These are phyloP conservation scores for Tetrastigma voinierianum DNA, from an alignment of 164 flowering plant species.

Conservation along the genomic window DNA sequence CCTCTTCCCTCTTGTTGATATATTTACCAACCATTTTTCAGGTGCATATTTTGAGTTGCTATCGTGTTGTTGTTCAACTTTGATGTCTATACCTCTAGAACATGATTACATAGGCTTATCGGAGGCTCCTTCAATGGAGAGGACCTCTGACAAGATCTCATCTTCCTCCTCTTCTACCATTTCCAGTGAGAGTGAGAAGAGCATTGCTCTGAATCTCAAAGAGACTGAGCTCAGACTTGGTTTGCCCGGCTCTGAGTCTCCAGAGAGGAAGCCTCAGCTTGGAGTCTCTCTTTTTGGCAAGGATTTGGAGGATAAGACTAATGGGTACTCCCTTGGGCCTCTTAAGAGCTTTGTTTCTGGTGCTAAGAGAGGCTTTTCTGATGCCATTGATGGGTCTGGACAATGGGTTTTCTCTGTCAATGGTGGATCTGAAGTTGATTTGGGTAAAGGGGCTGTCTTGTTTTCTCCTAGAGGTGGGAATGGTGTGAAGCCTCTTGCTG, in stretches of 20 bases:
- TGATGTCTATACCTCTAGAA: slow-evolving; percentile 31
- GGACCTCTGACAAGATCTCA: slow-evolving; percentile 25
- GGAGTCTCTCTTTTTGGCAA: slow-evolving; percentile 30
- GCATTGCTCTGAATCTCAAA: slow-evolving; percentile 20
- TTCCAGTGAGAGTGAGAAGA: slow-evolving; percentile 13
- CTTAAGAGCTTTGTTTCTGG: slow-evolving; percentile 22
- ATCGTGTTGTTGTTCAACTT: slow-evolving; percentile 1
- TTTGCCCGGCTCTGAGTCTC: slow-evolving; percentile 32
- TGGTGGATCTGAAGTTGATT: slow-evolving; percentile 32
- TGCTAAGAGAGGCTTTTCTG: slow-evolving; percentile 38
- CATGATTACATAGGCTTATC: slow-evolving; percentile 43
- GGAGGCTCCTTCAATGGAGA: slow-evolving; percentile 31
- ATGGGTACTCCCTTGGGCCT: slow-evolving; percentile 18
- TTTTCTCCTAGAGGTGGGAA: slow-evolving; percentile 22
- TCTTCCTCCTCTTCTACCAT: slow-evolving; percentile 17
- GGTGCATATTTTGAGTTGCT: neutral
- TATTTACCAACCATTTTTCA: neutral
- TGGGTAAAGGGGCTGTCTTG: slow-evolving; percentile 18
- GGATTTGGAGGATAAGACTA: slow-evolving; percentile 16
- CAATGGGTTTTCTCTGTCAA: slow-evolving; percentile 31
- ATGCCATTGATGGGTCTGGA: slow-evolving; percentile 26
- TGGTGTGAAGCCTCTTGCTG: slow-evolving; percentile 8
- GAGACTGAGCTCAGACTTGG: slow-evolving; percentile 44
- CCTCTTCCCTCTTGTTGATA: neutral
- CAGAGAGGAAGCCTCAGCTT: slow-evolving; percentile 19